These are phyloP conservation scores for Neocucurbitaria cava DNA, from an alignment of 2,329 filamentous ascomycete genomes.

Conservation along the genomic window DNA sequence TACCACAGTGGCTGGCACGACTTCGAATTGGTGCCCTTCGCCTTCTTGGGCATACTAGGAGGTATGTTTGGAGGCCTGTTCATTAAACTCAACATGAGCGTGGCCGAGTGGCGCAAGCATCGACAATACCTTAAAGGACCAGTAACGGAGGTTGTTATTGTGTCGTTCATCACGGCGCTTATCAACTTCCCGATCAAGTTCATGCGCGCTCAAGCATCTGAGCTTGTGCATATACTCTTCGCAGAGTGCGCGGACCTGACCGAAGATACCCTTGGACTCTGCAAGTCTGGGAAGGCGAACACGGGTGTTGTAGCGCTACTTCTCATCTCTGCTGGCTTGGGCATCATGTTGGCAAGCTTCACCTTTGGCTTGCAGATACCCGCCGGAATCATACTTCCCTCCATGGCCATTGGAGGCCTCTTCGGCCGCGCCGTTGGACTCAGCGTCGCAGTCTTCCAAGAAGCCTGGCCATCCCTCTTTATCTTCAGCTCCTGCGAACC, in stretches of 20 bases:
- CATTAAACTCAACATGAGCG: conserved; percentile 89
- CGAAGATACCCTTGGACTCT: conserved; percentile 89
- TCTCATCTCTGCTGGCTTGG: conserved; percentile 80
- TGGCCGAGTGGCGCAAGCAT: conserved; percentile 80
- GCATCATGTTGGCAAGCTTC: conserved; percentile 82
- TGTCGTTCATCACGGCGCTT: conserved; percentile 82
- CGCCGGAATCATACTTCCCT: conserved; percentile 93
- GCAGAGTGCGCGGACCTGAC: conserved; percentile 83
- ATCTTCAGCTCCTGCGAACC: conserved; percentile 82
- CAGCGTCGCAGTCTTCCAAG: conserved; percentile 86
- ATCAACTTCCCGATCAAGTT: conserved; percentile 97
- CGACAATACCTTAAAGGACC: conserved; percentile 72
- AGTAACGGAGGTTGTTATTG: conserved; percentile 77
- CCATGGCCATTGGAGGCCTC: conserved; percentile 92
- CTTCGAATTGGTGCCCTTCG: conserved; percentile 91
- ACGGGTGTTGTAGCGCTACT: conserved; percentile 83
- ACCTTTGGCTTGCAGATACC: conserved; percentile 96
- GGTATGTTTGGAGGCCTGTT: conserved; percentile 95
- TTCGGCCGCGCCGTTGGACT: conserved; percentile 90
- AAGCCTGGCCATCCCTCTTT: conserved; percentile 76
- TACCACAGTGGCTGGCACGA: conserved; percentile 92
- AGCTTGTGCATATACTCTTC: conserved; percentile 91
- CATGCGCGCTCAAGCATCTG: conserved; percentile 90
- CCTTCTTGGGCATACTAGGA: conserved; percentile 83
- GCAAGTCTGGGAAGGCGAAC: conserved; percentile 83